phyloP scores from a whole-genome alignment of 2,329 filamentous ascomycete genomes.

The Podosphaera leucotricha region DNA sequence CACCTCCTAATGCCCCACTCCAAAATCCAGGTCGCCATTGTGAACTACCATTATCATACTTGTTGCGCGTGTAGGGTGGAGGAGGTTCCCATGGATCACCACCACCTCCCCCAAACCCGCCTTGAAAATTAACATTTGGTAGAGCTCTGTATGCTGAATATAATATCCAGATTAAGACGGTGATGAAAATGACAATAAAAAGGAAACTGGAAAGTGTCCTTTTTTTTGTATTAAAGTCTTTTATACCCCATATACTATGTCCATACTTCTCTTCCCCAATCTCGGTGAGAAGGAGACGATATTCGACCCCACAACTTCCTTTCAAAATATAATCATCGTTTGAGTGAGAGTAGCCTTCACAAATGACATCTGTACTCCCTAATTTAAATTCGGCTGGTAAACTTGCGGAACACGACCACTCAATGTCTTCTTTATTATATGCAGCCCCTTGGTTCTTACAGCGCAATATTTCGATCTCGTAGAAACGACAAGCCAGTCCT shows the following conservation, averaged over 20 bases:
- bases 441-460: slow-evolving; percentile 68
- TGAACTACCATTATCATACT: slow-evolving; percentile 6
- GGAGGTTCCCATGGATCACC: slow-evolving; percentile 12
- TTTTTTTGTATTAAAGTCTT: slow-evolving; percentile 3
- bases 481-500: slow-evolving; percentile 25
- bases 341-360: slow-evolving; percentile 59
- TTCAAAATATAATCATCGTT: slow-evolving; percentile 74
- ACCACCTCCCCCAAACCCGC: slow-evolving; percentile 17
- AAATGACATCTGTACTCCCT: slow-evolving; percentile 70
- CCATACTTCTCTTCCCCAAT: slow-evolving; percentile 48
- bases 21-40: slow-evolving; percentile 52
- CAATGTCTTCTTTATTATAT: slow-evolving; percentile 58
- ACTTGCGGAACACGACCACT: slow-evolving; percentile 63
- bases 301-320: slow-evolving; percentile 84
- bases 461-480: slow-evolving; percentile 60
- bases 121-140: slow-evolving; percentile 7
- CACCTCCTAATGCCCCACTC: slow-evolving; percentile 36
- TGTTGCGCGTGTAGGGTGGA: slow-evolving; percentile 14
- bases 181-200: slow-evolving; percentile 39
- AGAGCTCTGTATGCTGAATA: slow-evolving; percentile 24
- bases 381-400: slow-evolving; percentile 42
- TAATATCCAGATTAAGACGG: slow-evolving; percentile 35
- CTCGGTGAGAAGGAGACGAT: slow-evolving; percentile 55
- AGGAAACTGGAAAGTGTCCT: slow-evolving; percentile 20
- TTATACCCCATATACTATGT: slow-evolving; percentile 5